Percentiles rank a stretch among this genome's conserved stretches.
phyloP scores from a whole-genome alignment of 1,284 basidiomycete species.

The Trichosporon sp. region DNA sequence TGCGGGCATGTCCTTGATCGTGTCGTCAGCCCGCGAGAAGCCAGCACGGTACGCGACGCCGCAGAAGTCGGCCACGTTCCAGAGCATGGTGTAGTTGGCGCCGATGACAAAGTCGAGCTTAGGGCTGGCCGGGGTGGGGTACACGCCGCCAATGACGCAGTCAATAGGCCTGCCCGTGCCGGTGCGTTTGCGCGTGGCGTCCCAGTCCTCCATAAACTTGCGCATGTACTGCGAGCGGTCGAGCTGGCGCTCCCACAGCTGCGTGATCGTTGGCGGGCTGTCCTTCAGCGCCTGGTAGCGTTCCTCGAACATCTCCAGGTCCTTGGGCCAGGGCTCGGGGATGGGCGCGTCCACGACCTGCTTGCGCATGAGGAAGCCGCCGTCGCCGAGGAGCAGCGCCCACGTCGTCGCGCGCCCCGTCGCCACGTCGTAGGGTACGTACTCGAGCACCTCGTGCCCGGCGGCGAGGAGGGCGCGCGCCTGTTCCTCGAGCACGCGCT shows the following conservation, averaged over 20 bases:
- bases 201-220: conserved; percentile 26
- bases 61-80: conserved; percentile 62
- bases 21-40: conserved; percentile 57
- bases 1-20: conserved; percentile 48
- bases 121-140: conserved; percentile 25
- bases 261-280: conserved; percentile 21
- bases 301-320: conserved; percentile 21
- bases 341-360: conserved; percentile 13
- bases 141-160: conserved; percentile 28
- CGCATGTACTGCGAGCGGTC: conserved; percentile 26
- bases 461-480: conserved; percentile 64
- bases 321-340: conserved; percentile 34
- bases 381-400: conserved; percentile 28
- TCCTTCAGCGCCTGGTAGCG: conserved; percentile 23
- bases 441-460: conserved; percentile 63
- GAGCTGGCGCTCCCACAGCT: conserved; percentile 30
- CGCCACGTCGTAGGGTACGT: conserved; percentile 33
- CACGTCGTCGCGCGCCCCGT: conserved; percentile 20
- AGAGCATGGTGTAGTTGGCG: conserved; percentile 29
- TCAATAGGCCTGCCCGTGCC: conserved; percentile 31
- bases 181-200: conserved; percentile 20
- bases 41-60: conserved; percentile 65
- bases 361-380: conserved; percentile 21
- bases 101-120: conserved; percentile 25
- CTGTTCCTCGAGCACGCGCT: conserved; percentile 64